phyloP scores from a whole-genome alignment of 148 eudicot species.

The Persicaria maculosa region DNA sequence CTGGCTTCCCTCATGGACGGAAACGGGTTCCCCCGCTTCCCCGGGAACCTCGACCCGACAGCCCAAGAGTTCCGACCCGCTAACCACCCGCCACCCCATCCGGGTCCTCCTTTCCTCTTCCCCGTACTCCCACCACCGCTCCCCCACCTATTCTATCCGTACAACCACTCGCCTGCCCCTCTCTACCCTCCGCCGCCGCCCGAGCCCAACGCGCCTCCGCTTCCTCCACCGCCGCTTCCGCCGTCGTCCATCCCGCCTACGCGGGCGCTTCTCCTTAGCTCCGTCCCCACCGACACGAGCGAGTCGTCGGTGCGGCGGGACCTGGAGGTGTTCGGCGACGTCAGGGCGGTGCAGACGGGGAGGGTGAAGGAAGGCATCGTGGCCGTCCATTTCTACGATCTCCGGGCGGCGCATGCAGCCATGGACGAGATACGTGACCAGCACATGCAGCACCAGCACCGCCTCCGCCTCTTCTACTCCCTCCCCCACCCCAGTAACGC shows the following conservation, averaged over 20 bases:
- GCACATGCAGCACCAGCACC: constrained; percentile 81
- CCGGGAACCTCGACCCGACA: constrained; percentile 39
- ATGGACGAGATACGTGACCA: constrained; percentile 45
- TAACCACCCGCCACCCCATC: constrained; percentile 2
- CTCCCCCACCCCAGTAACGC: background rate
- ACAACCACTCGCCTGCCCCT: background rate
- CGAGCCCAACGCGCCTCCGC: background rate
- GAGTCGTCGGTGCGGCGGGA: constrained; percentile 62
- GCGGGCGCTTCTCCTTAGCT: constrained; percentile 44
- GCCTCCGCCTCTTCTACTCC: constrained; percentile 38
- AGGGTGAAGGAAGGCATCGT: constrained; percentile 60
- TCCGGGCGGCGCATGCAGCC: constrained; percentile 54
- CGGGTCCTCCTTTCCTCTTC: background rate
- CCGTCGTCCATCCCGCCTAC: constrained; percentile 30
- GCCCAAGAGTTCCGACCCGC: constrained; percentile 57
- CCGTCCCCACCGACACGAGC: constrained; percentile 46
- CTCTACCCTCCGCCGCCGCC: background rate
- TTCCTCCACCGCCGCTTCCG: constrained; percentile 25
- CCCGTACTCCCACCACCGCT: background rate
- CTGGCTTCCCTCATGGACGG: constrained; percentile 21
- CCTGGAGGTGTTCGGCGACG: constrained; percentile 72
- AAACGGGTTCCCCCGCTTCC: constrained; percentile 20
- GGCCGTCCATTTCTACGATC: constrained; percentile 79
- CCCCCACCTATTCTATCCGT: constrained; percentile 13
- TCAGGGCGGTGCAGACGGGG: constrained; percentile 78